Base-by-base conservation (phyloP, 148 eudicot genomes). In the Vaccinium myrtillus region DNA sequence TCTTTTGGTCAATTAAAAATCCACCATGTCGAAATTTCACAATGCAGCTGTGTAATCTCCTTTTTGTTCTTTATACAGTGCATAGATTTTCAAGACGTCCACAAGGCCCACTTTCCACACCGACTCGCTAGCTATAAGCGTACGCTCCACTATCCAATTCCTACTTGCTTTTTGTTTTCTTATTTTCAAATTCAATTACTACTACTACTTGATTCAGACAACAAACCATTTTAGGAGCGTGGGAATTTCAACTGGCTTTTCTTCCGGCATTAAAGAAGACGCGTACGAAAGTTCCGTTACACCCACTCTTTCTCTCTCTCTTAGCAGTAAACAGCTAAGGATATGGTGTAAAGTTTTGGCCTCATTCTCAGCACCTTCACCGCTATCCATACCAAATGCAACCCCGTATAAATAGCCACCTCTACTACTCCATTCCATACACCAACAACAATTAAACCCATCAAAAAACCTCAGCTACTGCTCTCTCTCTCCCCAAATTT, bases 371-470 rank as follows among this genome's bases (percentile, higher is more conserved):
- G 36, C 73, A 67, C 36, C 32, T 67, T 67, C 36, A 59, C 21
- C 2, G 2, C 61, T 56, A 16, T 56, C 61, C 61, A 58, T 58
- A 59, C 21, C 65, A 19, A 59, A 59, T 7, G 2, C 65, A 59
- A 59, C 73, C 73, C 73, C 25, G 73, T 67, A 67, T 67, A 67
- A 67, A 67, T 67, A 67, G 14, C 73, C 73, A 3, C 73, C 36
- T 18, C 39, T 25, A 9, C 73, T 0, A 32, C 15, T 67, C 73
- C n/a, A 65, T 65, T n/a, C 30, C 27, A 8, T 23, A 56, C 61
- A 56, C 61, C 21, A 56, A 1, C 6, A 65, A 0, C 11, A 32
- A 32, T 32, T 32, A 65, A 65, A 65, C 11, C 70, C 6, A 55
- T 27, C 25, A 65, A 65, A 65, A 65, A 7, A 2, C 25, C 25